phyloP scores from a whole-genome alignment of 345 rosid genomes.

The Salix udensis region DNA sequence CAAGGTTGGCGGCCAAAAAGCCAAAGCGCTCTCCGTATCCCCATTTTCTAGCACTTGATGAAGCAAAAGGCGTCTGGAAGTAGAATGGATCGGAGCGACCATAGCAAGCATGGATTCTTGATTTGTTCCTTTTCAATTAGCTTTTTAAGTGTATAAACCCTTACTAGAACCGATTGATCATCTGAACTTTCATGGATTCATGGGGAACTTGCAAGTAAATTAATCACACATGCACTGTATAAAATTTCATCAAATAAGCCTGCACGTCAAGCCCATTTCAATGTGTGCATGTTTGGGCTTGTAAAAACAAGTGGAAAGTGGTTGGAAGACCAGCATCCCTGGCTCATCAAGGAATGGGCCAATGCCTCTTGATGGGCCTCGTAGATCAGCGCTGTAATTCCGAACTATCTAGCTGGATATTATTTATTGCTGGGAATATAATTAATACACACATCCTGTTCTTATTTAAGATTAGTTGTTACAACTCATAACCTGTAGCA shows the following conservation, averaged over 20 bases:
- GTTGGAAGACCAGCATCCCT: too few relatives aligned
- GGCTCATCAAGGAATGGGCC: background rate
- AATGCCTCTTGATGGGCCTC: background rate
- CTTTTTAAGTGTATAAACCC: background rate
- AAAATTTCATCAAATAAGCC: too few relatives aligned
- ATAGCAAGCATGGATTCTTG: background rate
- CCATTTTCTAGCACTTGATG: background rate
- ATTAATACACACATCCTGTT: too few relatives aligned
- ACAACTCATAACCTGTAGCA: too few relatives aligned
- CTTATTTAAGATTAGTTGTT: too few relatives aligned
- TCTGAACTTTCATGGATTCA: background rate
- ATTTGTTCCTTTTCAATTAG: background rate
- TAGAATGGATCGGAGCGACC: background rate
- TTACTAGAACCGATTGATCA: background rate
- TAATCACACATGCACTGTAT: too few relatives aligned
- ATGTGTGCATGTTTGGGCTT: background rate
- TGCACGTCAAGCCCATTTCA: background rate
- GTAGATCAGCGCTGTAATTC: background rate
- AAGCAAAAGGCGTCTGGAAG: background rate
- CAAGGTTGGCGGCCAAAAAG: constrained; percentile 4
- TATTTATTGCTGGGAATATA: too few relatives aligned
- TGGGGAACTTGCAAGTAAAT: too few relatives aligned
- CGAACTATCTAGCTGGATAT: background rate
- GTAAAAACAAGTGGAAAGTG: too few relatives aligned
- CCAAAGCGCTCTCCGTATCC: background rate